Evolutionary conservation across 2,329 filamentous ascomycete genomes (phyloP).

Genomic region (Colletotrichum orbiculare): DNA sequence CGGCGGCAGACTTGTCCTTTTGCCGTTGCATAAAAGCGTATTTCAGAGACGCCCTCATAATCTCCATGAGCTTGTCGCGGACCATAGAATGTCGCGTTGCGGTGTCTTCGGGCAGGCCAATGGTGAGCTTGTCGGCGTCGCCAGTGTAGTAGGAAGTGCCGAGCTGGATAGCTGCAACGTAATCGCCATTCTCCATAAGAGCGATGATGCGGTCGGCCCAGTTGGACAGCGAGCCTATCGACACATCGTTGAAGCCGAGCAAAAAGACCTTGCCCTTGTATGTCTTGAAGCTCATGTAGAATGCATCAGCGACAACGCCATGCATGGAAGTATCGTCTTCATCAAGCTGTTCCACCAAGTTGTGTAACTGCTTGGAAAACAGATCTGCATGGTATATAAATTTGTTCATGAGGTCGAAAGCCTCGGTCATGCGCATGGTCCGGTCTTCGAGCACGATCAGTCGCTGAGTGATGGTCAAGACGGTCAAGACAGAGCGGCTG

Average conservation of each 20-base stretch:
- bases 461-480: slow-evolving; percentile 93
- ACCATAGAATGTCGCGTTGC: slow-evolving; percentile 82
- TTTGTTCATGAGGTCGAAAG: slow-evolving; percentile 90
- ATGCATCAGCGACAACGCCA: slow-evolving; percentile 95
- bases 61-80: slow-evolving; percentile 88
- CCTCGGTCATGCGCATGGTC: slow-evolving; percentile 90
- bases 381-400: slow-evolving; percentile 92
- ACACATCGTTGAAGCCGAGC: slow-evolving; percentile 92
- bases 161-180: slow-evolving; percentile 88
- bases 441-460: slow-evolving; percentile 92
- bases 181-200: slow-evolving; percentile 96
- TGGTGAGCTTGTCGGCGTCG: slow-evolving; percentile 91
- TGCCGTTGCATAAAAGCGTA: slow-evolving; percentile 82
- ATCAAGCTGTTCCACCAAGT: slow-evolving; percentile 87
- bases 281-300: slow-evolving; percentile 95
- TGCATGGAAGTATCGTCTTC: slow-evolving; percentile 91
- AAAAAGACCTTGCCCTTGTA: slow-evolving; percentile 96
- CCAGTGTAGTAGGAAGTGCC: slow-evolving; percentile 94
- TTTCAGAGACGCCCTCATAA: slow-evolving; percentile 90
- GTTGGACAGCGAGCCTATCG: slow-evolving; percentile 91
- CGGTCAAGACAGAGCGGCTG: slow-evolving; percentile 88
- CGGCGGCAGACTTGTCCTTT: slow-evolving; percentile 55
- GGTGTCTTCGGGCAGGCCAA: slow-evolving; percentile 90
- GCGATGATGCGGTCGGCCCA: slow-evolving; percentile 96
- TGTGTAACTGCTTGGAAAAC: slow-evolving; percentile 88